Conservation (phyloP, 768 basidiomycete genomes). For the Kwoniella sp. region DNA sequence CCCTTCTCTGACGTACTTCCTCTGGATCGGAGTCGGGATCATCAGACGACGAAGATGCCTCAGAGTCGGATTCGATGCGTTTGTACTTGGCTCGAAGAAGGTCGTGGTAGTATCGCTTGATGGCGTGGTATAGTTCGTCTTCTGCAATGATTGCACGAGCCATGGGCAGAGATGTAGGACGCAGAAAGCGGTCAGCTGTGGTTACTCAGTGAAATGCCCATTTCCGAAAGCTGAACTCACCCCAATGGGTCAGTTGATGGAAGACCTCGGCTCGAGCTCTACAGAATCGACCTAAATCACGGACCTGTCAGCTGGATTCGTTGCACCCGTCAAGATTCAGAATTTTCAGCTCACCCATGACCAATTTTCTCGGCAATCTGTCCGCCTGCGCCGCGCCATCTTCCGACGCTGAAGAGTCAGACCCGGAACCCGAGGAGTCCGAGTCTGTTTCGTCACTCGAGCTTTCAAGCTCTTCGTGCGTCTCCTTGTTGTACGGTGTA, state of each 20-base stretch:
- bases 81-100: constrained; percentile 46
- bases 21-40: constrained; percentile 29
- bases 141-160: constrained; percentile 22
- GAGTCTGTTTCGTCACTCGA: constrained; percentile 61
- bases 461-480: constrained; percentile 61
- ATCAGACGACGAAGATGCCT: constrained; percentile 18
- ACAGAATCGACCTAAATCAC: constrained; percentile 39
- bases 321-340: too few species aligned
- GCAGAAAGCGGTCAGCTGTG: background rate
- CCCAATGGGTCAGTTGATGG: constrained; percentile 53
- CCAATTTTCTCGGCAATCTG: constrained; percentile 21
- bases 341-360: constrained; percentile 34
- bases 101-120: constrained; percentile 42
- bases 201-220: constrained; percentile 46
- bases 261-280: constrained; percentile 40
- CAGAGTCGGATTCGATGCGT: constrained; percentile 53
- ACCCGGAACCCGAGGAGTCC: constrained; percentile 5
- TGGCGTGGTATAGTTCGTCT: constrained; percentile 34
- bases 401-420: background rate
- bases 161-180: background rate
- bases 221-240: constrained; percentile 61
- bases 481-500: constrained; percentile 68
- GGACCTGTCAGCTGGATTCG: background rate
- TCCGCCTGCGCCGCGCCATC: background rate
- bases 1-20: constrained; percentile 16